Evolutionary conservation across 208 protist species (phyloP), one percentile per base, ranked within the genome.

Genomic region (Leishmania arabica): DNA sequence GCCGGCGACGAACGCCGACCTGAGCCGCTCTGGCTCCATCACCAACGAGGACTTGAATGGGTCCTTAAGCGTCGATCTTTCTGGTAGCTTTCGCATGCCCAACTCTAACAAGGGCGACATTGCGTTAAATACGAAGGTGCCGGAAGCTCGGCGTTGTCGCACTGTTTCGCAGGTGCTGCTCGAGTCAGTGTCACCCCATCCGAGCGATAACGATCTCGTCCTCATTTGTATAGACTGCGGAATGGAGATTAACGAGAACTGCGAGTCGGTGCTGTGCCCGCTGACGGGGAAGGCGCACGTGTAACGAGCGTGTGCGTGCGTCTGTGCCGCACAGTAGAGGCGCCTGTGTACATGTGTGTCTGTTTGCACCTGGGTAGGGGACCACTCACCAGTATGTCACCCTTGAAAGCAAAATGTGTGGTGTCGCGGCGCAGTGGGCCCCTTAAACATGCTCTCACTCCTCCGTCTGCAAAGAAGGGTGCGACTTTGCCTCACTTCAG

Each of bases 191-290:
- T 93, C 88, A 1, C 53, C 66, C 31, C 89, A 92, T 73, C 60
- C 82, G 3, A 91, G 84, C 76, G 91, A 93, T 66, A 71, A 88
- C 19, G 84, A 93, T 17, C 80, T 93, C 24, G 88, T 93, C 24
- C 83, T 95, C 17, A 82, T 89, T 65, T 95, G 89, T 78, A 80
- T 84, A 19, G 91, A 95, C 76, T 95, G 91, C 66, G 89, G 90
- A 13, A 74, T 78, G 49, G 84, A 88, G 31, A 95, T 95, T 45
- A 45, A 66, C 24, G 88, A 93, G 45, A 64, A 77, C 37, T 73
- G 60, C 34, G 68, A 64, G 31, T 68, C 11, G 5, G 24, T 66
- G 0, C 31, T 92, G n/a, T 95, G 90, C 79, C 88, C 91, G 13
- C 56, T 95, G 27, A 90, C 91, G 1, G 88, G 83, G 15, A 90